Conservation (phyloP, 495 filamentous ascomycete species). For the Cladorrhinum samala region DNA sequence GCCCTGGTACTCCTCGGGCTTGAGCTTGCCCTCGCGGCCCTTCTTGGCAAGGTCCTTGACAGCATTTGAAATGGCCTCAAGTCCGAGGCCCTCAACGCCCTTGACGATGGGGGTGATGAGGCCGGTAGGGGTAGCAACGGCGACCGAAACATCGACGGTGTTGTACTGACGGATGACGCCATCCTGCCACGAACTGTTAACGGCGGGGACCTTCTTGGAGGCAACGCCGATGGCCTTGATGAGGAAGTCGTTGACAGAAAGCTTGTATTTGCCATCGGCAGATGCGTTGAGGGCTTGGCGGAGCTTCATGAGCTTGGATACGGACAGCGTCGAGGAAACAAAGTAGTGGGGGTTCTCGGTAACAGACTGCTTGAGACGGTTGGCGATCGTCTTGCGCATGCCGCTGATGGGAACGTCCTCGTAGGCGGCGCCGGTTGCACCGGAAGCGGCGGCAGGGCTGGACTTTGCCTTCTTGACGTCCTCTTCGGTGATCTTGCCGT, state of each 20-base stretch:
- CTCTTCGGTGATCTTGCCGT: slow-evolving; percentile 82
- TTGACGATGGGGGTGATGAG: slow-evolving; percentile 98
- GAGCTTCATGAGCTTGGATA: slow-evolving; percentile 90
- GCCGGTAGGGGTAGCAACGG: slow-evolving; percentile 87
- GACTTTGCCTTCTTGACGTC: slow-evolving; percentile 75
- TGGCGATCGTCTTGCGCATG: slow-evolving; percentile 98
- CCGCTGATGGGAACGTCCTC: slow-evolving; percentile 77
- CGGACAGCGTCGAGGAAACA: slow-evolving; percentile 79
- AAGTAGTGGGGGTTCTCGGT: slow-evolving; percentile 98
- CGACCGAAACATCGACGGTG: slow-evolving; percentile 86
- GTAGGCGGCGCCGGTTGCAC: slow-evolving; percentile 59
- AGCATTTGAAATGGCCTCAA: slow-evolving; percentile 76
- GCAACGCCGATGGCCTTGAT: slow-evolving; percentile 92
- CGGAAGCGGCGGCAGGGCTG: slow-evolving; percentile 33
- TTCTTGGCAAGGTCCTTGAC: slow-evolving; percentile 96
- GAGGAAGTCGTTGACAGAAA: slow-evolving; percentile 98
- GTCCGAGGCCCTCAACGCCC: slow-evolving; percentile 72
- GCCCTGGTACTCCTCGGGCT: slow-evolving; percentile 98
- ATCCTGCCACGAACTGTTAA: slow-evolving; percentile 91
- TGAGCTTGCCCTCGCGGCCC: slow-evolving; percentile 94
- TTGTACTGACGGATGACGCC: slow-evolving; percentile 89
- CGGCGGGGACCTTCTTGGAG: slow-evolving; percentile 84
- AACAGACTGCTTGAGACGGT: slow-evolving; percentile 79
- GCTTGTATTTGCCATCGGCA: slow-evolving; percentile 89
- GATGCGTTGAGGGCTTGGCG: slow-evolving; percentile 87